These are phyloP conservation scores for Penicillium sp. DNA, from an alignment of 2,329 filamentous ascomycete species.

Conservation along the genomic window DNA sequence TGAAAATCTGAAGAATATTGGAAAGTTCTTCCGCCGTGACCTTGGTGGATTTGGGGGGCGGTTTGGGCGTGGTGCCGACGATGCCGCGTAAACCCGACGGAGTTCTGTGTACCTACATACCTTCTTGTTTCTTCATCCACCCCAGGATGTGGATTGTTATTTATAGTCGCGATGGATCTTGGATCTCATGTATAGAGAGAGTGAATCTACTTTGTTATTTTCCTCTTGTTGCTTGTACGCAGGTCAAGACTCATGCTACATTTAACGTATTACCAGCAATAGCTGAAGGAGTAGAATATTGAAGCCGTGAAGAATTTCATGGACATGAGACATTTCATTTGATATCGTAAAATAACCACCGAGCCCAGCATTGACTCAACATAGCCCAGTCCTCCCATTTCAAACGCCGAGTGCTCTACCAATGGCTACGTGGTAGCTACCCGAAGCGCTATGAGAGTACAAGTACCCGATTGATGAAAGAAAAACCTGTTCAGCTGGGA, in stretches of 20 bases:
- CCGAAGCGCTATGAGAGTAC: background rate
- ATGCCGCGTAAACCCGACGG: conserved; percentile 9
- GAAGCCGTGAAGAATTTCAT: background rate
- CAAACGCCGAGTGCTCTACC: conserved; percentile 6
- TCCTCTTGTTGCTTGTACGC: background rate
- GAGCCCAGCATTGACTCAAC: background rate
- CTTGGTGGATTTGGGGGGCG: conserved; percentile 73
- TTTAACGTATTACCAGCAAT: background rate
- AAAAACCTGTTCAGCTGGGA: conserved; percentile 21
- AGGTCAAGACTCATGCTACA: background rate
- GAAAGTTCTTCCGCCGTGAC: conserved; percentile 92
- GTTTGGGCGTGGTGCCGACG: conserved; percentile 56
- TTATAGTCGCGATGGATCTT: background rate
- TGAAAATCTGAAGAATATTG: conserved; percentile 92
- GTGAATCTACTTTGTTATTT: background rate
- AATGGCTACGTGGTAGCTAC: conserved; percentile 15
- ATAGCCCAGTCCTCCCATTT: background rate
- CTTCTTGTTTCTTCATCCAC: background rate
- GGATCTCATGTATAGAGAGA: background rate
- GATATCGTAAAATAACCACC: background rate
- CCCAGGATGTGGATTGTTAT: background rate
- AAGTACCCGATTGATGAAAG: background rate
- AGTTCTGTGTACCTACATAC: background rate
- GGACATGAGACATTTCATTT: background rate
- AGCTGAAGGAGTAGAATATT: background rate